Conservation (phyloP, 768 basidiomycete genomes). For the Neoboletus brunneissimus region DNA sequence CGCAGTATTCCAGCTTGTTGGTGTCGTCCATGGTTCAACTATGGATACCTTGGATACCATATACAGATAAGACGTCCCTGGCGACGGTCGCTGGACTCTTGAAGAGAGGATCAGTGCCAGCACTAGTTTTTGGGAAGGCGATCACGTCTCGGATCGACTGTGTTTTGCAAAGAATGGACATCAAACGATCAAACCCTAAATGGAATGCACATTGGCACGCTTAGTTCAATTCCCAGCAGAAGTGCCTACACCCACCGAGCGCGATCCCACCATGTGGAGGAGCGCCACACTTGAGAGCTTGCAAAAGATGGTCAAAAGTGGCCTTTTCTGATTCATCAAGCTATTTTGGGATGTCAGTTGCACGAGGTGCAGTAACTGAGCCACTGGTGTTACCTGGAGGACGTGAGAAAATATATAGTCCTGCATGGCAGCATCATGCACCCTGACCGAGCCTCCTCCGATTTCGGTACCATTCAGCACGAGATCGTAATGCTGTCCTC, state of each 20-base stretch:
- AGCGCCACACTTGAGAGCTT: slow-evolving; percentile 86
- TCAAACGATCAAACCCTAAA: slow-evolving; percentile 87
- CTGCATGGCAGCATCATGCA: slow-evolving; percentile 87
- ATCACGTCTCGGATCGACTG: slow-evolving; percentile 93
- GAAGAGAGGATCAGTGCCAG: slow-evolving; percentile 84
- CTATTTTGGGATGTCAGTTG: slow-evolving; percentile 39
- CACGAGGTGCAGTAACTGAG: slow-evolving; percentile 8
- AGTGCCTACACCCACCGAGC: slow-evolving; percentile 53
- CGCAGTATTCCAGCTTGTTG: not conserved
- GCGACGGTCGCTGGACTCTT: slow-evolving; percentile 72
- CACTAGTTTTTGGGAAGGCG: slow-evolving; percentile 90
- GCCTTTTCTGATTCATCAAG: slow-evolving; percentile 67
- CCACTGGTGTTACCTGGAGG: slow-evolving; percentile 59
- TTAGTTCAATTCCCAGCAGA: slow-evolving; percentile 6
- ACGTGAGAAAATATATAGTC: slow-evolving; percentile 75
- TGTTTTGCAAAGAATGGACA: slow-evolving; percentile 86
- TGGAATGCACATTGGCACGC: slow-evolving; percentile 3
- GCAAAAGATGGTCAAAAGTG: slow-evolving; percentile 80
- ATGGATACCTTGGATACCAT: slow-evolving; percentile 49
- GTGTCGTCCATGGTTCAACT: slow-evolving; percentile 9
- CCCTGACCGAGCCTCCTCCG: slow-evolving; percentile 89
- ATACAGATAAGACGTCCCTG: slow-evolving; percentile 55
- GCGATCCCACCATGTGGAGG: slow-evolving; percentile 97
- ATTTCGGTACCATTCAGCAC: slow-evolving; percentile 93
- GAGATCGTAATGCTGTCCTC: slow-evolving; percentile 95